Evolutionary conservation across 345 rosid species (phyloP).

Genomic region (Salix viminalis): DNA sequence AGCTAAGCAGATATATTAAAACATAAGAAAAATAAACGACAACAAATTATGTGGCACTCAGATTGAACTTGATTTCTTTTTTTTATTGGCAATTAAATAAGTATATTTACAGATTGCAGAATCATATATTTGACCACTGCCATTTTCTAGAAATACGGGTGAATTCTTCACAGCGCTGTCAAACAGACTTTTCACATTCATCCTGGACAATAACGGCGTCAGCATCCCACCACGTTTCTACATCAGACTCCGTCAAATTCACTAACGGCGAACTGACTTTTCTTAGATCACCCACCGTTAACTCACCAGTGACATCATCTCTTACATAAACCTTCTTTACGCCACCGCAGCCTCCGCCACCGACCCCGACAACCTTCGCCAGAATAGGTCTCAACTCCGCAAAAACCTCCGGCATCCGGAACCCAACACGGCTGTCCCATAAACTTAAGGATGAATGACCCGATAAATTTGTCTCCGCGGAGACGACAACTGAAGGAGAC

Average conservation of each 20-base stretch:
- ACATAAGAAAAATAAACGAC: not conserved
- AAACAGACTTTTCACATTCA: constrained; percentile 9
- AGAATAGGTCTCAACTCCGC: constrained; percentile 58
- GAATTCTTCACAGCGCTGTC: not conserved
- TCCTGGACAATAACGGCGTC: constrained; percentile 38
- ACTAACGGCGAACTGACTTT: constrained; percentile 44
- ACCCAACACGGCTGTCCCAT: constrained; percentile 60
- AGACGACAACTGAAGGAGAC: constrained; percentile 39
- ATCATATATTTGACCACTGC: not conserved
- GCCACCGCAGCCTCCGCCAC: constrained; percentile 18
- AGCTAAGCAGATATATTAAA: not conserved
- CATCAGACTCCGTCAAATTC: constrained; percentile 35
- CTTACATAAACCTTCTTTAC: constrained; percentile 43
- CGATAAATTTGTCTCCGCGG: constrained; percentile 29
- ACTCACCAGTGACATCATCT: constrained; percentile 22
- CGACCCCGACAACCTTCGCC: constrained; percentile 33
- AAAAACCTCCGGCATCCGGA: constrained; percentile 44
- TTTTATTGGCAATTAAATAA: not conserved
- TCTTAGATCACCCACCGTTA: constrained; percentile 59
- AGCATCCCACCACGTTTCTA: constrained; percentile 55
- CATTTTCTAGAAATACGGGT: not conserved
- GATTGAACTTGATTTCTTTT: not conserved
- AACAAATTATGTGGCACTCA: not conserved
- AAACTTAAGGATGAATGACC: constrained; percentile 35
- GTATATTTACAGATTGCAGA: not conserved